These are phyloP conservation scores for Daphne laureola DNA, from an alignment of 441 rosid species.

Conservation along the genomic window DNA sequence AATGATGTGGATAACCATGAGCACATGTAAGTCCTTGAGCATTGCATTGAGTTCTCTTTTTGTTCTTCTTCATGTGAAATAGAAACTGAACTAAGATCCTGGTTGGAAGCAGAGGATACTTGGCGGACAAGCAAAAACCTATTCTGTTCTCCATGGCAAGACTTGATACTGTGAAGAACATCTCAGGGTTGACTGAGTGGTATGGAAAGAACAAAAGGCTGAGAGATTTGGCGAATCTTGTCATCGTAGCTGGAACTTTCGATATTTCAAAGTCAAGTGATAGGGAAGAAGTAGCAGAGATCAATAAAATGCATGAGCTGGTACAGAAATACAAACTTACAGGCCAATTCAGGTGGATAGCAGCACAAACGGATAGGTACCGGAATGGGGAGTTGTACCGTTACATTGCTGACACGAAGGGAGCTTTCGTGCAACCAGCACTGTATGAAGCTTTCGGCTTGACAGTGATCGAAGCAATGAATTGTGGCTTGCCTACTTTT, in stretches of 20 bases:
- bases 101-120: slow-evolving; percentile 56
- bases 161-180: slow-evolving; percentile 82
- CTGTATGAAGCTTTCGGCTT: slow-evolving; percentile 90
- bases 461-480: slow-evolving; percentile 94
- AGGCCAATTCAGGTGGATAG: slow-evolving; percentile 90
- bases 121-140: slow-evolving; percentile 64
- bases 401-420: slow-evolving; percentile 79
- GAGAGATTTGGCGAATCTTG: slow-evolving; percentile 70
- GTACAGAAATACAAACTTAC: slow-evolving; percentile 68
- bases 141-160: slow-evolving; percentile 96
- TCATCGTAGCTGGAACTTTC: slow-evolving; percentile 83
- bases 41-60: background rate
- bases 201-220: slow-evolving; percentile 70
- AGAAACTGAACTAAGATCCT: slow-evolving; percentile 1
- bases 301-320: slow-evolving; percentile 70
- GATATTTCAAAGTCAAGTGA: slow-evolving; percentile 71
- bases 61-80: background rate
- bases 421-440: slow-evolving; percentile 92
- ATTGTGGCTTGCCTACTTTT: slow-evolving; percentile 85
- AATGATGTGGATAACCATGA: slow-evolving; percentile 49
- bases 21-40: slow-evolving; percentile 50
- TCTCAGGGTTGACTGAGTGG: slow-evolving; percentile 84
- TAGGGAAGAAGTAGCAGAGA: slow-evolving; percentile 83
- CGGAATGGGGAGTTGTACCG: slow-evolving; percentile 90
- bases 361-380: slow-evolving; percentile 77